A percentile compares a stretch with the other conserved stretches of the same genome.
Evolutionary conservation across 305 asterid species (phyloP).

Genomic region (Solanum chacoense): DNA sequence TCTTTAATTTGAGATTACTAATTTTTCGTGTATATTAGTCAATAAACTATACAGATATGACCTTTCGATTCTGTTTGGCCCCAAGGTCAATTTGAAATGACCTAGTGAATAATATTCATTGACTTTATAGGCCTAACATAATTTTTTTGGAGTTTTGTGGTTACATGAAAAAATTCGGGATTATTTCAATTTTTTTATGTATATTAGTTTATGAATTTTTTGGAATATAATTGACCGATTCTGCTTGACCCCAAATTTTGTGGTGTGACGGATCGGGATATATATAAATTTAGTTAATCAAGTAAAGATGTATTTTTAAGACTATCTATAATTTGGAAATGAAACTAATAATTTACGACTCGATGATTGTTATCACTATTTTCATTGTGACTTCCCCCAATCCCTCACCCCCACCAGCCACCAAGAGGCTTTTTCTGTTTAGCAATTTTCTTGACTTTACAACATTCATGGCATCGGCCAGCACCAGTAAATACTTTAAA

Average conservation of each 20-base stretch:
- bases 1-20: not conserved
- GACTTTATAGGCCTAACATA: not conserved
- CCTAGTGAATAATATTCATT: not conserved
- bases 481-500: not conserved
- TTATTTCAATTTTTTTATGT: no score
- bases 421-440: not conserved
- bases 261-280: accelerated
- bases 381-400: not conserved
- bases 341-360: not conserved
- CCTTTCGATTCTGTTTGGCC: not conserved
- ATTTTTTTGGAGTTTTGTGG: not conserved
- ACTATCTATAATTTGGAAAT: no score
- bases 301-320: no score
- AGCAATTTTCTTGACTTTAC: not conserved
- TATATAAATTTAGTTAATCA: no score
- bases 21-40: not conserved
- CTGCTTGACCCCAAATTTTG: no score
- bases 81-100: not conserved
- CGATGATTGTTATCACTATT: not conserved
- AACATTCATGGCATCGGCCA: not conserved
- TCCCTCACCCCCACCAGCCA: not conserved
- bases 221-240: not conserved
- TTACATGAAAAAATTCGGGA: not conserved
- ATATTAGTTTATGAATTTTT: not conserved
- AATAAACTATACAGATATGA: no score